These are phyloP conservation scores for Coprinopsis cinerea DNA, from an alignment of 768 basidiomycete genomes.

Conservation along the genomic window DNA sequence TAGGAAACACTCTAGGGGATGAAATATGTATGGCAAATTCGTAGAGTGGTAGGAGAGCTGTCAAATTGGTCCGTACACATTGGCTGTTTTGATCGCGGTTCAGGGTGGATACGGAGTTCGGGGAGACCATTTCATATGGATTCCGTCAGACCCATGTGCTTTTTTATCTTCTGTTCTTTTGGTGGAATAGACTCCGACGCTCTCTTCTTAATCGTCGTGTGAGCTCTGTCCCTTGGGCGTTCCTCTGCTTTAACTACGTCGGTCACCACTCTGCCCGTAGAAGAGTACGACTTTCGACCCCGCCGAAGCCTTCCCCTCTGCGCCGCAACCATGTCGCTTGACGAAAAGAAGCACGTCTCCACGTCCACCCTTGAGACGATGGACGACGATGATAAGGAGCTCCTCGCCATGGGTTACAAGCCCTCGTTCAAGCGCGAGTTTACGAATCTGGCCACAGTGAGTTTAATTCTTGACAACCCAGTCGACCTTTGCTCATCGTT, in stretches of 20 bases:
- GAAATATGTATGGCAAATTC: no score
- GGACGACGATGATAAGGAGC: conserved; percentile 59
- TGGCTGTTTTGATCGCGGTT: no score
- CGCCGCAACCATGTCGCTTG: conserved; percentile 6
- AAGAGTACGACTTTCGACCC: neutral
- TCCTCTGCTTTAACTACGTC: neutral
- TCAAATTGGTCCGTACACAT: no score
- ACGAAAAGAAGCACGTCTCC: conserved; percentile 14
- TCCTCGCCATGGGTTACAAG: conserved; percentile 64
- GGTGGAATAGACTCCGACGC: neutral
- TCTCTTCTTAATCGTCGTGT: neutral
- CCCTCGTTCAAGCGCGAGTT: conserved; percentile 85
- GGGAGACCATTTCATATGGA: no score
- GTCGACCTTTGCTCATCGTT: conserved; percentile 6
- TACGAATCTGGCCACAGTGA: conserved; percentile 71
- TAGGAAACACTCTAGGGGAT: no score
- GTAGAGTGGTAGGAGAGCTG: no score
- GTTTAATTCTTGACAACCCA: conserved; percentile 13
- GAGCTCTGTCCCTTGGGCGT: neutral
- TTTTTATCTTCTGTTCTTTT: neutral
- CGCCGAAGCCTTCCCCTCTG: neutral
- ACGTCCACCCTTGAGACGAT: conserved; percentile 17
- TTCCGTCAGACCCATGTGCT: conserved; percentile 3
- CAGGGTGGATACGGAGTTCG: no score
- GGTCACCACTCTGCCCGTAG: neutral